Base-by-base conservation (phyloP, 768 basidiomycete genomes). In the Galerina marginata region DNA sequence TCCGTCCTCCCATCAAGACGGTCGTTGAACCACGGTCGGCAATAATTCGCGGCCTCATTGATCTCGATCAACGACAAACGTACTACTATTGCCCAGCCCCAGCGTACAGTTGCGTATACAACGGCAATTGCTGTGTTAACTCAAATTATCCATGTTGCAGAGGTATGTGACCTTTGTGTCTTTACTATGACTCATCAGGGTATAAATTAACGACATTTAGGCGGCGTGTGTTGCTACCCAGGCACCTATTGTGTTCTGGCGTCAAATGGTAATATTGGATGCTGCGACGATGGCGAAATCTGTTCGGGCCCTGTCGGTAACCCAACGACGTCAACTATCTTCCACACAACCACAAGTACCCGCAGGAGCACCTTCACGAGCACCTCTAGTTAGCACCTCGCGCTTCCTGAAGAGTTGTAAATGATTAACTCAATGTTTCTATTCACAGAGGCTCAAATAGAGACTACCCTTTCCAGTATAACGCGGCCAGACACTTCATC, bases 281-380 rank as follows among this genome's bases (percentile, higher is more conserved):
- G 50, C 33, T 51, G 50, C 50, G 26, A 23, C 26, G 9, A 29
- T 16, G 50, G 50, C 23, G 50, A 38, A 20, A 23, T 51, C 7
- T 51, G 50, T 51, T 33, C 26, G 33, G 50, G 50, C n/a, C 50
- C 50, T 51, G 50, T 51, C 2, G 50, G 50, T 36, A n/a, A 51
- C 16, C 50, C 50, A 4, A 12, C 4, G 5, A 14, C 50, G 15
- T 2, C 50, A n/a, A 51, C 50, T 9, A 26, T 50, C 9, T 26
- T 10, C 15, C 9, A 11, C 50, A 37, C 26, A 33, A 42, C 40
- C 40, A 42, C 40, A 42, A 10, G 40, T 2, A 42, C 40, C 40
- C 40, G n/a, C n/a, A 42, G 11, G 40, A 42, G 40, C n/a, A 42
- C 40, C 10, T 42, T n/a, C 40, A 42, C 40, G 1, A 42, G 40